Evolutionary conservation across 176 grass and related monocot genomes (phyloP).

Genomic region (Carex myosuroides): DNA sequence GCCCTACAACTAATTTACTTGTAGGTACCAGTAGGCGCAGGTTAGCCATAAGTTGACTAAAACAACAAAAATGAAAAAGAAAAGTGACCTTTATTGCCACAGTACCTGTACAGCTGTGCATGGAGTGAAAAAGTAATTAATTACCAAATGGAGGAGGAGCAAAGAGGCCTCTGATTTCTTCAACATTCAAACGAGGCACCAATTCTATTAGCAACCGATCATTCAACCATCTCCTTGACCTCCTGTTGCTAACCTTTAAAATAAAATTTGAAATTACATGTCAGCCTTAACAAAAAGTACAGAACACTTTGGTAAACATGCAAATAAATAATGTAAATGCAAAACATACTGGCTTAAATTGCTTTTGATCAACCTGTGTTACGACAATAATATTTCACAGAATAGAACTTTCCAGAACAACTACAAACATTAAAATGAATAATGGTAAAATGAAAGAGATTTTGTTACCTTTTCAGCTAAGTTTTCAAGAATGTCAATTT

Average conservation of each 20-base stretch:
- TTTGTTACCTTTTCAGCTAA: conserved; percentile 48
- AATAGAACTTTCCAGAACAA: neutral
- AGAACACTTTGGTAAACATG: neutral
- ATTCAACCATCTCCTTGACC: conserved; percentile 80
- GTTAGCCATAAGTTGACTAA: neutral
- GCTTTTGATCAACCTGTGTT: neutral
- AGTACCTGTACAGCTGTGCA: neutral
- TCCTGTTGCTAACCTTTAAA: conserved; percentile 72
- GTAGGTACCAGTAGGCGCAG: neutral
- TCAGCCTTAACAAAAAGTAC: neutral
- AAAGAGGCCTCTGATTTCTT: conserved; percentile 95
- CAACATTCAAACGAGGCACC: conserved; percentile 68
- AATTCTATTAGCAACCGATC: conserved; percentile 84
- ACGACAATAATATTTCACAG: neutral
- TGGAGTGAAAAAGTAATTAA: neutral
- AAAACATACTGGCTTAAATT: neutral
- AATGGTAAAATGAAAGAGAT: neutral
- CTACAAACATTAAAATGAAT: neutral
- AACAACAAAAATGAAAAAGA: neutral
- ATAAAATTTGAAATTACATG: conserved; percentile 2
- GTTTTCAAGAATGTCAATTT: conserved; percentile 73
- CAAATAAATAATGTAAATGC: neutral
- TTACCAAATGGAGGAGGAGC: conserved; percentile 92
- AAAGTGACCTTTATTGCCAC: neutral
- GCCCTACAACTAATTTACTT: neutral